Conservation (phyloP, 2,329 filamentous ascomycete genomes). For the Penicillium sp. region DNA sequence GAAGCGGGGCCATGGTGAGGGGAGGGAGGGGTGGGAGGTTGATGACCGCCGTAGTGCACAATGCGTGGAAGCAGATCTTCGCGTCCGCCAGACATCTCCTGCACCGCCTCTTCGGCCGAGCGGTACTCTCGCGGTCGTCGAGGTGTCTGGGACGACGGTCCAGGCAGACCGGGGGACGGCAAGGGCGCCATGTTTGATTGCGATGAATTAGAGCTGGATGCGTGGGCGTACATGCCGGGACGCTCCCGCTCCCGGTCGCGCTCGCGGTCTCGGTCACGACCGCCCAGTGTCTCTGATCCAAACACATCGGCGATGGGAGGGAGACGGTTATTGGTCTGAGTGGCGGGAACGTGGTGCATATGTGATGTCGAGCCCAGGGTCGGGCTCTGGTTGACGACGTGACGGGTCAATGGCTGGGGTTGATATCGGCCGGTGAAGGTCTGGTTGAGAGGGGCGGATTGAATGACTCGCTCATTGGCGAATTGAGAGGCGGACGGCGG, state of each 20-base stretch:
- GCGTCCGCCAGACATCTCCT: conserved; percentile 81
- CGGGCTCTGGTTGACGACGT: conserved; percentile 73
- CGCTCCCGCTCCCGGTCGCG: conserved; percentile 33
- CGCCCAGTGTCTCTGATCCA: conserved; percentile 62
- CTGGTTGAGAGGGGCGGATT: conserved; percentile 90
- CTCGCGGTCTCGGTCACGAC: conserved; percentile 31
- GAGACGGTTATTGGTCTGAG: conserved; percentile 83
- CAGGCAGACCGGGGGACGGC: conserved; percentile 70
- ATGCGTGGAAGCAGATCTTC: conserved; percentile 88
- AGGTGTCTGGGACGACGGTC: conserved; percentile 46
- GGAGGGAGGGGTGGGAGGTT: conserved; percentile 86
- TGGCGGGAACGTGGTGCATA: conserved; percentile 82
- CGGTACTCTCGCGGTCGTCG: conserved; percentile 76
- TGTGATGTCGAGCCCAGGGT: conserved; percentile 78
- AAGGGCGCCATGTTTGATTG: conserved; percentile 63
- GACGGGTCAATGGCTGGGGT: conserved; percentile 67
- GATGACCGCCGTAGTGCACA: conserved; percentile 90
- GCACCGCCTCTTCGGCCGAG: conserved; percentile 91
- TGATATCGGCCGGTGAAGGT: conserved; percentile 89
- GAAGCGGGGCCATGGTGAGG: conserved; percentile 40
- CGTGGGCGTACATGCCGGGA: conserved; percentile 46
- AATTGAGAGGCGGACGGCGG: conserved; percentile 89
- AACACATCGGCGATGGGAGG: conserved; percentile 95
- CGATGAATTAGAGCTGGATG: conserved; percentile 56
- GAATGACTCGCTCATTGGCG: conserved; percentile 88